phyloP scores from a whole-genome alignment of 1,139 yeast species.

The Zygosaccharomyces pseudobailii region DNA sequence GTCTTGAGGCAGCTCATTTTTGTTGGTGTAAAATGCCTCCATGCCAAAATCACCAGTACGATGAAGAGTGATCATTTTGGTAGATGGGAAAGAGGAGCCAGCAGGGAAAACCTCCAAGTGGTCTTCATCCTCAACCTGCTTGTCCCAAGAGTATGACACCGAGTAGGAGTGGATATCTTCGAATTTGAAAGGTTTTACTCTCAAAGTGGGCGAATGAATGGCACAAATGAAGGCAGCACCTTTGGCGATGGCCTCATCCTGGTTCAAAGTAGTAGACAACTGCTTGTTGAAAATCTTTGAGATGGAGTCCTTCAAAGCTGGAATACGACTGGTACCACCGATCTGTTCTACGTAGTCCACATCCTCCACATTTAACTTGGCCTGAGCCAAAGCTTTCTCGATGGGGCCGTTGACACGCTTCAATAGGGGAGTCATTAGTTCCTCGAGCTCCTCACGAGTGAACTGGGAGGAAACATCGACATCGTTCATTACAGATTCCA shows the following conservation, averaged over 20 bases:
- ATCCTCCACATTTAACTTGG: slow-evolving; percentile 66
- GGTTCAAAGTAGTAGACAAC: slow-evolving; percentile 92
- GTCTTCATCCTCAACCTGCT: slow-evolving; percentile 82
- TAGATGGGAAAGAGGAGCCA: slow-evolving; percentile 89
- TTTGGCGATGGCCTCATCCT: slow-evolving; percentile 98
- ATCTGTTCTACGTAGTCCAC: slow-evolving; percentile 89
- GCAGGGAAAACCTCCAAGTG: slow-evolving; percentile 96
- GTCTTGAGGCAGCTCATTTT: slow-evolving; percentile 67
- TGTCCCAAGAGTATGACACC: slow-evolving; percentile 93
- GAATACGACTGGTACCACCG: slow-evolving; percentile 99
- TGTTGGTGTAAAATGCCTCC: slow-evolving; percentile 80
- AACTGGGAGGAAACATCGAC: slow-evolving; percentile 89
- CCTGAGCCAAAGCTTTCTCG: slow-evolving; percentile 74
- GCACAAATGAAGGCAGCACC: slow-evolving; percentile 99
- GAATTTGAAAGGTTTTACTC: slow-evolving; percentile 98
- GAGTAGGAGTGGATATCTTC: slow-evolving; percentile 92
- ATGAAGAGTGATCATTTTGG: slow-evolving; percentile 91
- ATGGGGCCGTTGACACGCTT: slow-evolving; percentile 72
- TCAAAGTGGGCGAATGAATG: slow-evolving; percentile 96
- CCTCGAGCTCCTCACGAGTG: slow-evolving; percentile 91
- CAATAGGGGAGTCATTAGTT: slow-evolving; percentile 75
- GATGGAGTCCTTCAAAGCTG: slow-evolving; percentile 78
- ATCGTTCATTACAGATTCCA: slow-evolving; percentile 96
- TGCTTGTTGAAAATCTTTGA: slow-evolving; percentile 79
- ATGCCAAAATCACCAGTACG: slow-evolving; percentile 86